Evolutionary conservation across 176 grass and related monocot species (phyloP), one percentile per base, ranked within the genome.

Genomic region (Triticum urartu): DNA sequence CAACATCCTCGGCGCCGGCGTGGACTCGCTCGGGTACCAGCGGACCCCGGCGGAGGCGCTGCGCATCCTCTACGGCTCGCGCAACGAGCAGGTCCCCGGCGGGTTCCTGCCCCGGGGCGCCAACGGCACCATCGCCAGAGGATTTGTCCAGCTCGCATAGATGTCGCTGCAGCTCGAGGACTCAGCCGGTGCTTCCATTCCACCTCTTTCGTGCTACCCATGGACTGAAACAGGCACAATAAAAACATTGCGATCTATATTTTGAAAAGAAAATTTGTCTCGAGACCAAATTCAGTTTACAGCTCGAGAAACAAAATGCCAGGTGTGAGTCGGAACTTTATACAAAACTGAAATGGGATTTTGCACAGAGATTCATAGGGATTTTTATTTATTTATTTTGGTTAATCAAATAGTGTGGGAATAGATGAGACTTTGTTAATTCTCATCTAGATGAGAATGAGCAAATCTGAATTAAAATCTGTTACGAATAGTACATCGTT

Each of bases 31-130:
- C 11, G 88, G 80, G 13, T 98, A 93, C 81, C 48, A 73, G 56
- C 89, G 95, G 62, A 89, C 93, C 26, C 91, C 90, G 9, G 91
- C 88, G 0, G 95, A 95, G 83, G 88, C 93, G 13, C 89, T 98
- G 33, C 92, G 93, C 45, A 91, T 98, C 43, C 74, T 98, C 47
- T 94, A 98, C 54, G 91, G 86, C 3, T 94, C 90, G 0, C 73
- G 81, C 40, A 83, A 91, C 12, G 93, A 98, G 87, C 77, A 89
- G 39, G 33, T 78, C 3, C 95, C 95, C 3, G 93, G 93, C 4
- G 93, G 93, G 0, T 95, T 95, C 88, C 88, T 95, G 38, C 95
- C 95, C 7, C 73, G 64, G 5, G 91, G 93, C 5, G 95, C 89
- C 9, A 87, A 86, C n/a, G 93, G 95, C 7, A 92, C 54, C 40